Evolutionary conservation across 495 filamentous ascomycete species (phyloP).

Genomic region (Hyaloscypha bicolor): DNA sequence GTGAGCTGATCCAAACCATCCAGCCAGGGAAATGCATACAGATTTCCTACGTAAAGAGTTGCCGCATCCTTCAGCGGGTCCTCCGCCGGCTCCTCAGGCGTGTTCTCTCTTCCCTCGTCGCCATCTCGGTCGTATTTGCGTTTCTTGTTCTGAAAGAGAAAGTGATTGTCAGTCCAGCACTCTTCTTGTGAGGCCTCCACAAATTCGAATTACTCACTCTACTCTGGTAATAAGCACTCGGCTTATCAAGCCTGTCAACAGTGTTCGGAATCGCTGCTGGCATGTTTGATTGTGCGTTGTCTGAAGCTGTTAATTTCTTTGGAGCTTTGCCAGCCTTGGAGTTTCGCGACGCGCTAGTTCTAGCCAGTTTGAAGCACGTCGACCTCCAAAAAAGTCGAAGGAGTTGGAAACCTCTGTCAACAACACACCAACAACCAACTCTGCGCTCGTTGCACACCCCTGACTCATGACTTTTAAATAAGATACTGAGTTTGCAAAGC

Average conservation of each 20-base stretch:
- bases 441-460: neutral
- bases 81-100: slow-evolving; percentile 56
- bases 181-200: neutral
- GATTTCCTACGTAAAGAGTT: slow-evolving; percentile 95
- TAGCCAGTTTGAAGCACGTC: slow-evolving; percentile 16
- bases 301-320: slow-evolving; percentile 12
- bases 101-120: slow-evolving; percentile 48
- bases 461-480: slow-evolving; percentile 22
- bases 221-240: slow-evolving; percentile 83
- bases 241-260: slow-evolving; percentile 84
- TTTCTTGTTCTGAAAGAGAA: slow-evolving; percentile 52
- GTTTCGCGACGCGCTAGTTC: slow-evolving; percentile 15
- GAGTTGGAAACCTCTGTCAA: slow-evolving; percentile 18
- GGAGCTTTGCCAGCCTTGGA: neutral
- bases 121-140: slow-evolving; percentile 63
- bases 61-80: slow-evolving; percentile 84
- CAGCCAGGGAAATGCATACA: slow-evolving; percentile 58
- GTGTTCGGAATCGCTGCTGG: slow-evolving; percentile 54
- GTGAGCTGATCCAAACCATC: slow-evolving; percentile 37
- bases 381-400: slow-evolving; percentile 17
- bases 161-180: slow-evolving; percentile 49
- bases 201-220: slow-evolving; percentile 55
- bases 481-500: slow-evolving; percentile 9
- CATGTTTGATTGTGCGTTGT: slow-evolving; percentile 31
- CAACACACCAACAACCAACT: slow-evolving; percentile 20